Evolutionary conservation across 768 basidiomycete genomes (phyloP).

Genomic region (Clavulina sp.): DNA sequence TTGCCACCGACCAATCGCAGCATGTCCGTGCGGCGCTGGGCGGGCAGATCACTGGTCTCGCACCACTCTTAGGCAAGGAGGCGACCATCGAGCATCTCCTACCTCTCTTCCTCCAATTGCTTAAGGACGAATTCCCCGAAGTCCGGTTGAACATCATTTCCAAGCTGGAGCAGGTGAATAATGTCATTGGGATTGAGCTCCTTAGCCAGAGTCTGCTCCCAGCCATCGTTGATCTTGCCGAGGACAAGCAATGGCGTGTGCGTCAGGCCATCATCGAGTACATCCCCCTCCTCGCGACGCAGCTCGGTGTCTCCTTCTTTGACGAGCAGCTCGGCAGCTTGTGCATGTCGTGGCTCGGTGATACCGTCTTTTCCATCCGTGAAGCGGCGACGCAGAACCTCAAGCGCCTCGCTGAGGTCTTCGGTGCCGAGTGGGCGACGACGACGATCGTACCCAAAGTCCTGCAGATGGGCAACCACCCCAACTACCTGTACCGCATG

Average conservation of each 20-base stretch:
- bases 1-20: slow-evolving; percentile 86
- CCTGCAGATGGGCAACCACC: slow-evolving; percentile 90
- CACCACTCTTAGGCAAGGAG: slow-evolving; percentile 83
- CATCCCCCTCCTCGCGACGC: slow-evolving; percentile 93
- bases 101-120: slow-evolving; percentile 84
- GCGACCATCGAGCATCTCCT: slow-evolving; percentile 93
- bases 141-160: slow-evolving; percentile 96
- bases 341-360: slow-evolving; percentile 98
- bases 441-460: slow-evolving; percentile 91
- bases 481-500: slow-evolving; percentile 95
- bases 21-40: slow-evolving; percentile 95
- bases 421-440: slow-evolving; percentile 95
- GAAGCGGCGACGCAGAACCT: slow-evolving; percentile 96
- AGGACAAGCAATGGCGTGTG: slow-evolving; percentile 99
- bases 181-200: slow-evolving; percentile 93
- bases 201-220: slow-evolving; percentile 89
- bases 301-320: slow-evolving; percentile 91
- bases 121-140: slow-evolving; percentile 98
- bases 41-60: slow-evolving; percentile 89
- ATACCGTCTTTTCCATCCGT: slow-evolving; percentile 94
- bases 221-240: slow-evolving; percentile 92
- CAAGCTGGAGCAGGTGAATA: slow-evolving; percentile 91
- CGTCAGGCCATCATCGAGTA: slow-evolving; percentile 99
- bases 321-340: slow-evolving; percentile 92
- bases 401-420: slow-evolving; percentile 93